Evolutionary conservation across 192 early-diverging fungal genomes (phyloP).

Genomic region (Backusella parvicylindrica): DNA sequence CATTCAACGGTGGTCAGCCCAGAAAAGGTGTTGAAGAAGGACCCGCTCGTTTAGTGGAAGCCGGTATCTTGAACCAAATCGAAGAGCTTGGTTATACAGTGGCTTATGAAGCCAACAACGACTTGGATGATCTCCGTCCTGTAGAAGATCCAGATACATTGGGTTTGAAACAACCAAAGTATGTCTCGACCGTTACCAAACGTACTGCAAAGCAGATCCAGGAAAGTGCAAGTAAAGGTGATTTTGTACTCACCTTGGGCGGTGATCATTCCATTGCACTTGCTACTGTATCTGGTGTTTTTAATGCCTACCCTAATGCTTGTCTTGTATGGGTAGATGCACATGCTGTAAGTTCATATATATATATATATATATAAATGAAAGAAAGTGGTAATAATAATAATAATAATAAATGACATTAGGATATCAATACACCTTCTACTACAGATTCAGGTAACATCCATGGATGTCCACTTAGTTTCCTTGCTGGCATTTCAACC

Average conservation of each 20-base stretch:
- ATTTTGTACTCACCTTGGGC: slow-evolving; percentile 89
- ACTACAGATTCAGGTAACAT: slow-evolving; percentile 89
- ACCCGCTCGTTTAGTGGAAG: slow-evolving; percentile 77
- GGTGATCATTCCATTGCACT: slow-evolving; percentile 95
- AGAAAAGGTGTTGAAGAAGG: slow-evolving; percentile 88
- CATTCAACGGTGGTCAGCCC: slow-evolving; percentile 33
- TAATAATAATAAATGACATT: background rate
- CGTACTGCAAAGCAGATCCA: slow-evolving; percentile 63
- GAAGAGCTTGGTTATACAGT: slow-evolving; percentile 73
- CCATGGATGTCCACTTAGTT: slow-evolving; percentile 93
- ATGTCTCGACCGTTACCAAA: slow-evolving; percentile 76
- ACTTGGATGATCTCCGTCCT: slow-evolving; percentile 67
- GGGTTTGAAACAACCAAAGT: slow-evolving; percentile 81
- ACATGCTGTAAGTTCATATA: slow-evolving; percentile 65
- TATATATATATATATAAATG: background rate
- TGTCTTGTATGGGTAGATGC: slow-evolving; percentile 96
- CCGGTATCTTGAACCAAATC: slow-evolving; percentile 82
- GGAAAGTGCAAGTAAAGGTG: slow-evolving; percentile 56
- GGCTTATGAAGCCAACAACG: slow-evolving; percentile 71
- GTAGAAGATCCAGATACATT: slow-evolving; percentile 66
- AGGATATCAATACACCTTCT: slow-evolving; percentile 91
- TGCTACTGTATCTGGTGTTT: slow-evolving; percentile 80
- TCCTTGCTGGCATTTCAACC: slow-evolving; percentile 76
- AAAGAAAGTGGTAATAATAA: no score
- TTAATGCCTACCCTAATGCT: slow-evolving; percentile 71